phyloP scores from a whole-genome alignment of 202 grass and related monocot species.

The Panicum virgatum region DNA sequence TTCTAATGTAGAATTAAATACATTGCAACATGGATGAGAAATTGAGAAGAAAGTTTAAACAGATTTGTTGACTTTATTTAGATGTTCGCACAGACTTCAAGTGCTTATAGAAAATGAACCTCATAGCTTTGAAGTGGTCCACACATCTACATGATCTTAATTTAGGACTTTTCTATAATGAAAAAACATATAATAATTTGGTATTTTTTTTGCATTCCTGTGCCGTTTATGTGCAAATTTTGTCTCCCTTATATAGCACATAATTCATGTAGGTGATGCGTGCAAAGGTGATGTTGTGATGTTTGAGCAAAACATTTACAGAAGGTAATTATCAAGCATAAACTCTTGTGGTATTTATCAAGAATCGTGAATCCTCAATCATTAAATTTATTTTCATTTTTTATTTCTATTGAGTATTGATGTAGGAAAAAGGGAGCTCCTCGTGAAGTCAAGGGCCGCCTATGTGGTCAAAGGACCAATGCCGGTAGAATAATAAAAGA shows the following conservation, averaged over 20 bases:
- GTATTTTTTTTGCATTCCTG: neutral
- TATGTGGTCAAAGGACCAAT: constrained; percentile 63
- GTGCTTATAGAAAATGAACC: neutral
- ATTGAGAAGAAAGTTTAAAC: constrained; percentile 17
- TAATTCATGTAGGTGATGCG: constrained; percentile 57
- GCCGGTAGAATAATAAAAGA: constrained; percentile 68
- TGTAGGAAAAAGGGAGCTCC: constrained; percentile 64
- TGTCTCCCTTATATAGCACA: constrained; percentile 5
- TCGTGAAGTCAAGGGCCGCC: constrained; percentile 38
- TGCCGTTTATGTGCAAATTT: constrained; percentile 16
- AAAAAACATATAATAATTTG: neutral
- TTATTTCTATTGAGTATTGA: constrained; percentile 16
- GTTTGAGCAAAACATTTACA: constrained; percentile 77
- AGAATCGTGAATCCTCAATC: neutral
- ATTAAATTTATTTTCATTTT: neutral
- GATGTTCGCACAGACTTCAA: neutral
- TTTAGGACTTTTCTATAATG: neutral
- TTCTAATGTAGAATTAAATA: neutral
- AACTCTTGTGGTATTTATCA: neutral
- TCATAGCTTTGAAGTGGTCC: neutral
- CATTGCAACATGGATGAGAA: constrained; percentile 9
- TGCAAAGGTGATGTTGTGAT: constrained; percentile 77
- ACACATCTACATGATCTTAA: neutral
- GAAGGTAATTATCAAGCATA: constrained; percentile 47
- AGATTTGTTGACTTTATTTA: neutral